phyloP scores from a whole-genome alignment of 2,329 filamentous ascomycete genomes.

The Venturia asperata region DNA sequence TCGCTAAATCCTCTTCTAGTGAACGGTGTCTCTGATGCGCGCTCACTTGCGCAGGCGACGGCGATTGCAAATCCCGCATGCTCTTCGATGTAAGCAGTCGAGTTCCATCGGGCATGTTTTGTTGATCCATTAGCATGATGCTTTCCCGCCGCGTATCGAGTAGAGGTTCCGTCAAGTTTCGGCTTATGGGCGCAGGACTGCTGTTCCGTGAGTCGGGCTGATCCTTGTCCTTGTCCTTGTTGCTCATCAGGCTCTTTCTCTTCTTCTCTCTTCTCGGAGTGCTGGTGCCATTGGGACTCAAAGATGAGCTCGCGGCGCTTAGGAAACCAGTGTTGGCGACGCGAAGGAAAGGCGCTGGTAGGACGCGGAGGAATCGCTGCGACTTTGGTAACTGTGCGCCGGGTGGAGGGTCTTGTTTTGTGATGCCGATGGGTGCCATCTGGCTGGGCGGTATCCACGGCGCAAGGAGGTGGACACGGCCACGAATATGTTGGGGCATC shows the following conservation, averaged over 20 bases:
- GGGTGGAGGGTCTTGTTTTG: conserved; percentile 63
- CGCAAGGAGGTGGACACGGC: conserved; percentile 86
- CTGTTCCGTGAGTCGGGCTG: conserved; percentile 32
- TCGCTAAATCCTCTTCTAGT: conserved; percentile 54
- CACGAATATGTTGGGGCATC: conserved; percentile 92
- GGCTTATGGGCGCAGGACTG: not conserved
- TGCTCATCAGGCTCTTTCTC: conserved; percentile 17
- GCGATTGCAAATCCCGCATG: conserved; percentile 27
- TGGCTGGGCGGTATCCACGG: conserved; percentile 88
- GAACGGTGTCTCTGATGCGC: not conserved
- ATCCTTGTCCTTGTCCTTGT: conserved; percentile 25
- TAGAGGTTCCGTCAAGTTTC: conserved; percentile 21
- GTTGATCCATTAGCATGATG: conserved; percentile 42
- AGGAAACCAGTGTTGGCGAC: conserved; percentile 95
- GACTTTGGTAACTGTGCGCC: conserved; percentile 83
- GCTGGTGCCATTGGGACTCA: conserved; percentile 51
- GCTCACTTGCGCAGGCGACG: not conserved
- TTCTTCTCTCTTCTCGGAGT: conserved; percentile 19
- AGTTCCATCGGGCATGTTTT: conserved; percentile 18
- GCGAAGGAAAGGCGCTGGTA: conserved; percentile 85
- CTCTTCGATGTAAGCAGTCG: conserved; percentile 10
- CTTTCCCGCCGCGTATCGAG: conserved; percentile 37
- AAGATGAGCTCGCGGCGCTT: conserved; percentile 79
- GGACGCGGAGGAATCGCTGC: conserved; percentile 79
- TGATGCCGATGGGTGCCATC: conserved; percentile 45